Conservation (phyloP, 768 basidiomycete species). For the Suillus sp. region DNA sequence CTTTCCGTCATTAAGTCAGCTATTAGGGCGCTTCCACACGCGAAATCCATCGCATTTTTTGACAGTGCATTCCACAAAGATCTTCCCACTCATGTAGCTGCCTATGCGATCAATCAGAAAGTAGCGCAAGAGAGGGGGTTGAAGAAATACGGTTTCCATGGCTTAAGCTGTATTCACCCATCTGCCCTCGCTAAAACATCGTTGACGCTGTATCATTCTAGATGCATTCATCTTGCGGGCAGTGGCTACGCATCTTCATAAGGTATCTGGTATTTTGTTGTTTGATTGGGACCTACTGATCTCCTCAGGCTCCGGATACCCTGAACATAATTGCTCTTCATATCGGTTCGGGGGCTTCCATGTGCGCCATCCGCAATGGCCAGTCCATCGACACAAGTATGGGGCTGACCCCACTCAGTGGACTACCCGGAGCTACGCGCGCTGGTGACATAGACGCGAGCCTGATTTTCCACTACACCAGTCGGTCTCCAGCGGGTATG, state of each 20-base stretch:
- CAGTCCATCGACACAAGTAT: constrained; percentile 84
- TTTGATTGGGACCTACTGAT: neutral
- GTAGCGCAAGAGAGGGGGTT: constrained; percentile 66
- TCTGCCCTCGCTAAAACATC: neutral
- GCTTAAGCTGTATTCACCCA: constrained; percentile 59
- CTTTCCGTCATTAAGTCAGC: constrained; percentile 63
- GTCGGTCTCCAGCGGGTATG: constrained; percentile 53
- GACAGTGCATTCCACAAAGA: constrained; percentile 85
- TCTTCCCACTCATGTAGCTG: constrained; percentile 74
- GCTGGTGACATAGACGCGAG: constrained; percentile 83
- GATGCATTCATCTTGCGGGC: constrained; percentile 69
- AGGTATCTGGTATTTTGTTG: constrained; percentile 35
- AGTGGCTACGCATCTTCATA: constrained; percentile 59
- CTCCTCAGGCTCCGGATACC: constrained; percentile 40
- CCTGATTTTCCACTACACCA: constrained; percentile 80
- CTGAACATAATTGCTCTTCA: constrained; percentile 83
- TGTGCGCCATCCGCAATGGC: constrained; percentile 73
- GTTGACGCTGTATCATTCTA: constrained; percentile 24
- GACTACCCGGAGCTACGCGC: constrained; percentile 87
- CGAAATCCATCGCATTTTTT: constrained; percentile 81
- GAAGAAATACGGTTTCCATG: constrained; percentile 92
- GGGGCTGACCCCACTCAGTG: constrained; percentile 90
- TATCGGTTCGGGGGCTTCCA: constrained; percentile 89
- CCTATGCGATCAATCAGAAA: constrained; percentile 72
- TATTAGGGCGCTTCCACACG: constrained; percentile 60